Evolutionary conservation across 208 protist species (phyloP).

Genomic region (Leishmania martiniquensis): DNA sequence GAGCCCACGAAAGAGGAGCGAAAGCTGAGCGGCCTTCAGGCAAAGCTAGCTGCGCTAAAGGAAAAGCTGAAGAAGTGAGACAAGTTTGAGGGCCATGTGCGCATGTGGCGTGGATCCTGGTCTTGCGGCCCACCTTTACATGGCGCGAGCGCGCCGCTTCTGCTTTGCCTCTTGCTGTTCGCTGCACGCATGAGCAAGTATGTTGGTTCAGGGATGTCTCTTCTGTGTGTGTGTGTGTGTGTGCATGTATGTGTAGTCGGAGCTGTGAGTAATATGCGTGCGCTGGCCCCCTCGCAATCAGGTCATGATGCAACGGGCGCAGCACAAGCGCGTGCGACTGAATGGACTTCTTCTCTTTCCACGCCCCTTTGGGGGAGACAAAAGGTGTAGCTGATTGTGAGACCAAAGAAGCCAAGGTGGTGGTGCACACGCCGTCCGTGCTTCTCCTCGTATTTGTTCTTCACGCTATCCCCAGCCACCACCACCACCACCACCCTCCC

Average conservation of each 20-base stretch:
- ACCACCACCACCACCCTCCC: no score
- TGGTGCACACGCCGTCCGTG: not conserved
- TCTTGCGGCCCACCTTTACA: not conserved
- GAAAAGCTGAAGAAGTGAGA: slow-evolving; percentile 76
- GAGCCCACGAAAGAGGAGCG: slow-evolving; percentile 77
- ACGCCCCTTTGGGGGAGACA: not conserved
- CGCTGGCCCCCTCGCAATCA: not conserved
- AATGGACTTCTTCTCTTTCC: not conserved
- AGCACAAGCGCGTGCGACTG: not conserved
- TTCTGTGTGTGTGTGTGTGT: not conserved
- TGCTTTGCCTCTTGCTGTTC: not conserved
- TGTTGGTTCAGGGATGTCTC: not conserved
- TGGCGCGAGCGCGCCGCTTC: not conserved
- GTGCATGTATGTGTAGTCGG: not conserved
- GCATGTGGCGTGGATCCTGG: not conserved
- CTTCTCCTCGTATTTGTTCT: not conserved
- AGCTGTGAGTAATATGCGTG: not conserved
- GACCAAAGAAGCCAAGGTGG: not conserved
- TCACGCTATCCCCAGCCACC: slow-evolving; percentile 1
- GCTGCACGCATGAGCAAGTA: not conserved
- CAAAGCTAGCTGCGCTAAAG: slow-evolving; percentile 77
- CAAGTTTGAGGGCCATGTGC: not conserved
- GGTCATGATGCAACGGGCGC: not conserved
- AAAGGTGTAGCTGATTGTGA: not conserved
- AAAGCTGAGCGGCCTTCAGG: slow-evolving; percentile 84